A percentile compares a stretch with the other conserved stretches of the same genome.
These are phyloP conservation scores for Chlamydomonas incerta DNA, from an alignment of 139 green algal species.

Conservation along the genomic window DNA sequence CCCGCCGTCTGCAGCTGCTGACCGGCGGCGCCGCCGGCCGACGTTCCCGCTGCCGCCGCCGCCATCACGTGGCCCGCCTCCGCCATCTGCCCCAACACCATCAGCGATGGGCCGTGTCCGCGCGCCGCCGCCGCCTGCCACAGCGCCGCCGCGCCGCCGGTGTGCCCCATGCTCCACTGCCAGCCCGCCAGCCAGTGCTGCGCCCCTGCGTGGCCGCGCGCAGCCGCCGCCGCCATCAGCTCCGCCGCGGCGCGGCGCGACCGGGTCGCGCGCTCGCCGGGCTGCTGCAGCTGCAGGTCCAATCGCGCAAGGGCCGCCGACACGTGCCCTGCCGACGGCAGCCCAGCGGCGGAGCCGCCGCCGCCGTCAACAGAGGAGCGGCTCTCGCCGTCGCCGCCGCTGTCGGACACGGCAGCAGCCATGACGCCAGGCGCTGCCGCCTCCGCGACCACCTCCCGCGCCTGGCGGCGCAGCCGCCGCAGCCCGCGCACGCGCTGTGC, in stretches of 20 bases:
- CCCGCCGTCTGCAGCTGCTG: background rate
- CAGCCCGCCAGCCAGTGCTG: conserved; percentile 44
- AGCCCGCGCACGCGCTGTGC: background rate
- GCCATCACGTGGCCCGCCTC: conserved; percentile 12
- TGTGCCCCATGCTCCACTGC: conserved; percentile 26
- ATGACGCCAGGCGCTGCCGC: background rate
- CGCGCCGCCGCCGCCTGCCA: conserved; percentile 24
- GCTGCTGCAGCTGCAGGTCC: conserved; percentile 27
- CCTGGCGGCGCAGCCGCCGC: conserved; percentile 11
- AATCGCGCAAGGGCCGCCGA: conserved; percentile 2
- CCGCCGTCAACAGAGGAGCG: background rate
- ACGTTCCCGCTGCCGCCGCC: background rate
- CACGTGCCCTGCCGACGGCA: background rate
- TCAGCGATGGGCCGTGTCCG: conserved; percentile 2
- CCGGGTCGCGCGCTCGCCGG: background rate
- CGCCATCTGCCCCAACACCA: conserved; percentile 35
- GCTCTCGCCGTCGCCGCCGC: background rate
- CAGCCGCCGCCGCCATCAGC: conserved; percentile 34
- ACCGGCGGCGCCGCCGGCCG: background rate
- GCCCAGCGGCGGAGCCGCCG: background rate
- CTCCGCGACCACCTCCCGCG: conserved; percentile 7
- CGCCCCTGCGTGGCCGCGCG: conserved; percentile 11
- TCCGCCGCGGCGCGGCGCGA: conserved; percentile 21
- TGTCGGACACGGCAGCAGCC: background rate
- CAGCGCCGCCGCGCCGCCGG: conserved; percentile 11